Evolutionary conservation across 2,329 filamentous ascomycete genomes (phyloP), one percentile per base, ranked within the genome.

Genomic region (Huntiella abstrusa): DNA sequence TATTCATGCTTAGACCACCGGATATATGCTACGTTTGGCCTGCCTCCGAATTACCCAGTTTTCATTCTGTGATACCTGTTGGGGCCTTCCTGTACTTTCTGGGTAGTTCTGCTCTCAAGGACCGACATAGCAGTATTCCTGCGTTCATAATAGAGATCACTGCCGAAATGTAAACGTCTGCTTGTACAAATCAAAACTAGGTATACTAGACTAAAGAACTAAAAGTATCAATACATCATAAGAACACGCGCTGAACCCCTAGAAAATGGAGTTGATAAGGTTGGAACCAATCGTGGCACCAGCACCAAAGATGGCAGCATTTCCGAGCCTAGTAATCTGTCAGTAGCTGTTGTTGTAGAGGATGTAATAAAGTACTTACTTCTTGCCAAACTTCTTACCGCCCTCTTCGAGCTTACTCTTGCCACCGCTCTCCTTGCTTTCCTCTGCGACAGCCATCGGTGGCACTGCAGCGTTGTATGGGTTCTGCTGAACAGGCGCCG

Each of bases 361-460:
- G 3, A 17, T 6, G 5, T 36, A 11, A 38, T 4, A 16, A 46
- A 37, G 12, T 10, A 46, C 51, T 51, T 37, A 52, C 70, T 95
- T 96, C 75, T 92, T 93, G 54, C 88, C 87, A 62, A 95, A 83
- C 66, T 95, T 95, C 77, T 94, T 94, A 47, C 84, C 86, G 47
- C 77, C 73, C 62, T 84, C 71, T 52, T 76, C 71, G 12, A 77
- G 66, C 66, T 91, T 91, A 52, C 44, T 46, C 48, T 53, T 54
- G 58, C 67, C 69, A 6, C 65, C 67, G 67, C 10, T 64, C 64
- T 33, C 59, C 60, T 52, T 55, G 47, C 63, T 59, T 46, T 68
- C 69, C 44, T 83, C 70, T 34, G 77, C 75, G 3, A 91, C 73
- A 39, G 83, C 82, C 63, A 91, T 71, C 17, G 73, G 73, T 49